Conservation (phyloP, 768 basidiomycete species). For the Pulveroboletus frians region DNA sequence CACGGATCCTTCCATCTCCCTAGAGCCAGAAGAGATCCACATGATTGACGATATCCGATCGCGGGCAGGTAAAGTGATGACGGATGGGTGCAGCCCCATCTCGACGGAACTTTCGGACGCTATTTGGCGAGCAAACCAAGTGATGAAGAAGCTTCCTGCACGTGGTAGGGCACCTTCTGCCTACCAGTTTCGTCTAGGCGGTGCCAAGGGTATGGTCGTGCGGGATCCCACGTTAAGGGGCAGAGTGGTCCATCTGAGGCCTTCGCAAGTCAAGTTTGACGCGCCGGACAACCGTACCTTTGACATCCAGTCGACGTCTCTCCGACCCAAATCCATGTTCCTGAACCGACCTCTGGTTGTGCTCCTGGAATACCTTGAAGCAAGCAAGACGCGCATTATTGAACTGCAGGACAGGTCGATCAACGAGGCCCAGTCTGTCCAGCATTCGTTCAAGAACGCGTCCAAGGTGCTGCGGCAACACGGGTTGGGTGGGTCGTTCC, state of each 20-base stretch:
- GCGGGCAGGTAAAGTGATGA: conserved; percentile 34
- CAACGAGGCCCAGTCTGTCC: conserved; percentile 32
- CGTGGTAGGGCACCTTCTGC: conserved; percentile 34
- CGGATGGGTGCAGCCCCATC: conserved; percentile 49
- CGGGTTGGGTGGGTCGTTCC: conserved; percentile 43
- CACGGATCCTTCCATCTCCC: conserved; percentile 42
- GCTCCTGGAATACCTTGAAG: conserved; percentile 43
- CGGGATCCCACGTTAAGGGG: conserved; percentile 36
- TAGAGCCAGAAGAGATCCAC: conserved; percentile 34
- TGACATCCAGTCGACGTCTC: conserved; percentile 45
- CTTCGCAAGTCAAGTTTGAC: conserved; percentile 47
- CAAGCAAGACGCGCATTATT: conserved; percentile 31
- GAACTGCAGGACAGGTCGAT: conserved; percentile 37
- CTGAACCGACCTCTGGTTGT: conserved; percentile 47
- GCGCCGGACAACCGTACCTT: conserved; percentile 34
- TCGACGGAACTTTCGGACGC: conserved; percentile 33
- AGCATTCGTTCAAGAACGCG: conserved; percentile 31
- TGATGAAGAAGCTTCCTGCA: conserved; percentile 18
- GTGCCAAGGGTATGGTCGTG: conserved; percentile 46
- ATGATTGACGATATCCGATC: conserved; percentile 30
- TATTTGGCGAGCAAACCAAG: conserved; percentile 36
- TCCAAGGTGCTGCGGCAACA: conserved; percentile 39
- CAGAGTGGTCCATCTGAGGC: conserved; percentile 35
- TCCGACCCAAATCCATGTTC: conserved; percentile 38
- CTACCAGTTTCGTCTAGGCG: conserved; percentile 41